A percentile compares a stretch with the other conserved stretches of the same genome.
phyloP scores from a whole-genome alignment of 192 early-diverging fungal species.

The Coemansia sp. region DNA sequence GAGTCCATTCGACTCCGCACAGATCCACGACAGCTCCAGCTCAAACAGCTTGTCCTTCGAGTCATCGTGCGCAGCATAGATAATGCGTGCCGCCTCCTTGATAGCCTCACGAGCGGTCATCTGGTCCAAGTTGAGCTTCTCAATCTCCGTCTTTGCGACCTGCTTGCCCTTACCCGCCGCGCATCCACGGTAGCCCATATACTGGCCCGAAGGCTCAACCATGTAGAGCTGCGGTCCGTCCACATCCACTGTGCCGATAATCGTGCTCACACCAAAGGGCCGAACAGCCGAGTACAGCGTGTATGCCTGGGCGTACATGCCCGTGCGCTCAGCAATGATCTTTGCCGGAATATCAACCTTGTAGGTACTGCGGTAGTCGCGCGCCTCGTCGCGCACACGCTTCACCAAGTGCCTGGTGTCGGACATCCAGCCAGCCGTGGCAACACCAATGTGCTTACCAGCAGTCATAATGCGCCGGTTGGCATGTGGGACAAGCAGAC shows the following conservation, averaged over 20 bases:
- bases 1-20: conserved; percentile 72
- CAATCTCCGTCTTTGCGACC: conserved; percentile 98
- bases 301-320: conserved; percentile 93
- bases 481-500: conserved; percentile 88
- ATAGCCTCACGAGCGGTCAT: conserved; percentile 81
- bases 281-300: conserved; percentile 95
- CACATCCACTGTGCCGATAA: conserved; percentile 79
- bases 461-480: conserved; percentile 93
- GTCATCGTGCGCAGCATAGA: conserved; percentile 94
- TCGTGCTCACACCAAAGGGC: conserved; percentile 88
- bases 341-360: conserved; percentile 80
- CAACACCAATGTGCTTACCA: conserved; percentile 92
- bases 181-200: conserved; percentile 95
- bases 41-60: conserved; percentile 99
- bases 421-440: conserved; percentile 89
- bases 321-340: conserved; percentile 92
- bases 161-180: conserved; percentile 97
- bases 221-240: conserved; percentile 89
- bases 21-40: conserved; percentile 96
- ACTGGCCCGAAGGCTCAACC: conserved; percentile 96
- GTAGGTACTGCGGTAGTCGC: conserved; percentile 86
- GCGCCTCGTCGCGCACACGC: conserved; percentile 89
- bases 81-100: conserved; percentile 93
- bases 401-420: conserved; percentile 90
- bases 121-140: conserved; percentile 88